Conservation (phyloP, 1,284 basidiomycete genomes). For the Ustilago nuda region DNA sequence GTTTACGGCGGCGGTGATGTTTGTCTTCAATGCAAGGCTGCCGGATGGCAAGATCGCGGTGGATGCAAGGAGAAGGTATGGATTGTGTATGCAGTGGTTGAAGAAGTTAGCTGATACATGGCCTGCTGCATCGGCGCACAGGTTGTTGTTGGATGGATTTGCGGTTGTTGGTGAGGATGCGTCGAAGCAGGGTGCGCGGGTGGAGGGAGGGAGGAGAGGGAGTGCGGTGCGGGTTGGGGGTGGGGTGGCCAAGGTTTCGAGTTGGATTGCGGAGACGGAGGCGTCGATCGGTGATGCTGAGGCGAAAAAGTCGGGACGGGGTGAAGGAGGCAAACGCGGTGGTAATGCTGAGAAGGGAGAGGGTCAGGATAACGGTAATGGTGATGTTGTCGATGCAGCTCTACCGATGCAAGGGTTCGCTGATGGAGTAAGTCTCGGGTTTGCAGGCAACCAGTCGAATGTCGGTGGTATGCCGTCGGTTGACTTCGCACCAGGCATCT, state of each 20-base stretch:
- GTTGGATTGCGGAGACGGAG: constrained; percentile 50
- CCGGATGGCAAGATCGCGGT: constrained; percentile 34
- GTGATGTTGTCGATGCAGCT: neutral
- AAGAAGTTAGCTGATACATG: constrained; percentile 57
- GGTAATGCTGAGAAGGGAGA: neutral
- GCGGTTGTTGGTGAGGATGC: constrained; percentile 53
- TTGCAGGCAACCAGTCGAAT: neutral
- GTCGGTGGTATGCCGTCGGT: constrained; percentile 1
- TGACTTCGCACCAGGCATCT: constrained; percentile 48
- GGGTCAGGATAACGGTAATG: neutral
- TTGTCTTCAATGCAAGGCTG: constrained; percentile 61
- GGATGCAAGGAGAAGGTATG: constrained; percentile 53
- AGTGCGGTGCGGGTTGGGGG: constrained; percentile 28
- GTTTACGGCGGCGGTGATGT: constrained; percentile 64
- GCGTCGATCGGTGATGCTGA: constrained; percentile 10
- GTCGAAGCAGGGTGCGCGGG: constrained; percentile 26
- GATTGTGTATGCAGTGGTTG: constrained; percentile 58
- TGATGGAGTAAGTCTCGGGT: neutral
- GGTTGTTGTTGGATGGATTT: constrained; percentile 63
- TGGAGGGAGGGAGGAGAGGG: constrained; percentile 15
- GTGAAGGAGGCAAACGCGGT: neutral
- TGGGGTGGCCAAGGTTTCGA: constrained; percentile 28
- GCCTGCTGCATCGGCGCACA: constrained; percentile 62
- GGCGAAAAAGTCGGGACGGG: neutral
- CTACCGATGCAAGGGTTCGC: neutral